These are phyloP conservation scores for Citrus hindsii DNA, from an alignment of 345 rosid species.

Conservation along the genomic window DNA sequence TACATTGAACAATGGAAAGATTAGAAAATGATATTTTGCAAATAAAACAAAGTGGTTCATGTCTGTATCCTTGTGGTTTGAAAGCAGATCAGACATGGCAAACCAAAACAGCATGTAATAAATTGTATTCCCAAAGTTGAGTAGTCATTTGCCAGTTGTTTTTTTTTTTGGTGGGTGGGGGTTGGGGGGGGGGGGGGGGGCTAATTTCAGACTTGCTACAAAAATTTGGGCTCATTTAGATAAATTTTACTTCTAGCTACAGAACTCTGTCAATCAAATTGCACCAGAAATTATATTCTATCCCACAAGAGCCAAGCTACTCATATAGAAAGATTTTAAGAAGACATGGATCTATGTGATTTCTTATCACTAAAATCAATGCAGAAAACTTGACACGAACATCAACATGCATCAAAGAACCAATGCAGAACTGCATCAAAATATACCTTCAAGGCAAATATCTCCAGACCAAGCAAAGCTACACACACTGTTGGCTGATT, in stretches of 20 bases:
- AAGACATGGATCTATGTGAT: background rate
- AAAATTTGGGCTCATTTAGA: background rate
- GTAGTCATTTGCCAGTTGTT: background rate
- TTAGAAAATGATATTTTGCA: background rate
- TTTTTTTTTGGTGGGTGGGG: too few relatives aligned
- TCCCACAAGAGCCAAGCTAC: background rate
- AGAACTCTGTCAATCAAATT: conserved; percentile 10
- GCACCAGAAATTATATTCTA: background rate
- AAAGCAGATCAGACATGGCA: background rate
- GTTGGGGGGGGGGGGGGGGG: too few relatives aligned
- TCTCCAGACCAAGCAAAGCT: conserved; percentile 84
- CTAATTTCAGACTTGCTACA: background rate
- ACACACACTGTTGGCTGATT: conserved; percentile 51
- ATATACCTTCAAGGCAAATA: conserved; percentile 75
- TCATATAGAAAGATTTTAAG: background rate
- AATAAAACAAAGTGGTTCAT: background rate
- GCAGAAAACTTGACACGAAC: background rate
- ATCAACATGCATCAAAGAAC: conserved; percentile 1
- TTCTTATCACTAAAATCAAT: background rate
- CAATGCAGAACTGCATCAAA: background rate
- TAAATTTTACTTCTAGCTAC: background rate
- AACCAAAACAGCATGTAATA: background rate
- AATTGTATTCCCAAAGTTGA: background rate
- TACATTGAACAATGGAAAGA: background rate
- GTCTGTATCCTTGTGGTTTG: background rate